Conservation (phyloP, 2,329 filamentous ascomycete species). For the Penicillium sp. region DNA sequence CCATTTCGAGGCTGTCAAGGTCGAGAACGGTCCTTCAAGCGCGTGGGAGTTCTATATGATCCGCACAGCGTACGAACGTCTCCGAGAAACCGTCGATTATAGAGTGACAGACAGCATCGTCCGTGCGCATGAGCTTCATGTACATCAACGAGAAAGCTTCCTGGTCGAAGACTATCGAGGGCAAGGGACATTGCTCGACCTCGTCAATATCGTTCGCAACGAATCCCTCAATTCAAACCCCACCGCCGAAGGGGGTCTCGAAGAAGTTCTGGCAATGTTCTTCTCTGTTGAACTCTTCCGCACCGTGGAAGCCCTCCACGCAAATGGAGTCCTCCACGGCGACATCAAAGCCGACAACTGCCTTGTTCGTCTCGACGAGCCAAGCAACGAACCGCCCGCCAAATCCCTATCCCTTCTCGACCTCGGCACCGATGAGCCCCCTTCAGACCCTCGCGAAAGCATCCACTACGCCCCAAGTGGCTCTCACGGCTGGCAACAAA, state of each 20-base stretch:
- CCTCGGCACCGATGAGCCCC: constrained; percentile 22
- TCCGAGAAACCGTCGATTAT: constrained; percentile 60
- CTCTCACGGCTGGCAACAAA: constrained; percentile 72
- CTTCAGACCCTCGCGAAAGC: constrained; percentile 29
- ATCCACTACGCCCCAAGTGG: constrained; percentile 73
- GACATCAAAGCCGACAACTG: constrained; percentile 97
- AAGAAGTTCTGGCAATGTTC: constrained; percentile 92
- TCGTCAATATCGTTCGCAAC: constrained; percentile 81
- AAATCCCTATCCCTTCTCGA: constrained; percentile 33
- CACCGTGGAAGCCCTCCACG: constrained; percentile 83
- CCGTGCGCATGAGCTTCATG: constrained; percentile 83
- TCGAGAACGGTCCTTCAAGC: constrained; percentile 79
- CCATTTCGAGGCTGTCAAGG: constrained; percentile 83
- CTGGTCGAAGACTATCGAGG: constrained; percentile 83
- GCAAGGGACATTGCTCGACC: constrained; percentile 90
- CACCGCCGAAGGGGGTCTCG: constrained; percentile 67
- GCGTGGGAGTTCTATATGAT: constrained; percentile 98
- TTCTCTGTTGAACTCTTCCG: constrained; percentile 89
- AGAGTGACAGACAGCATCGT: constrained; percentile 78
- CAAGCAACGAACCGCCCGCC: constrained; percentile 25
- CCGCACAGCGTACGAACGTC: constrained; percentile 73
- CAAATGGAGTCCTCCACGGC: constrained; percentile 79
- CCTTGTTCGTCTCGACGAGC: constrained; percentile 74
- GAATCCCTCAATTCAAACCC: constrained; percentile 57
- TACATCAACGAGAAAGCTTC: constrained; percentile 88